Percentiles rank a stretch among this genome's conserved stretches.
These are phyloP conservation scores for Apiotrichum mycotoxinovorans DNA, from an alignment of 1,284 basidiomycete species.

Conservation along the genomic window DNA sequence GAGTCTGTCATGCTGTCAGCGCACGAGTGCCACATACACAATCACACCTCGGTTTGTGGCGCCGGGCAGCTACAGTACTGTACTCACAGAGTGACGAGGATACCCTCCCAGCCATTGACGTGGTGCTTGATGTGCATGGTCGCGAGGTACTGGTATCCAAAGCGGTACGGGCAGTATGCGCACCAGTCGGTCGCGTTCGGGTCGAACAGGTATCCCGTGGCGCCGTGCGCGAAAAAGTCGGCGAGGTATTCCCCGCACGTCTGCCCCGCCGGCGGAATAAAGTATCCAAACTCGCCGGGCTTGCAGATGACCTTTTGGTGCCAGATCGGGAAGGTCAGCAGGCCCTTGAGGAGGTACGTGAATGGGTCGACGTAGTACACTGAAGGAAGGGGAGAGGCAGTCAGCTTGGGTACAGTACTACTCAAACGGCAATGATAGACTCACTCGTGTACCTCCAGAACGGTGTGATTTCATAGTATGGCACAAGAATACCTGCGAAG, in stretches of 20 bases:
- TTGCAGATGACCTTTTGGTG: conserved; percentile 22
- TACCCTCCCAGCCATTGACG: conserved; percentile 18
- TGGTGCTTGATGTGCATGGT: conserved; percentile 21
- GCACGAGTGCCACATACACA: too few relatives aligned
- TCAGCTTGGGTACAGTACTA: neutral
- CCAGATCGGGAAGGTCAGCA: conserved; percentile 19
- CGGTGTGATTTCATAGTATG: conserved; percentile 2
- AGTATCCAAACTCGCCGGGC: conserved; percentile 22
- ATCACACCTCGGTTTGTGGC: too few relatives aligned
- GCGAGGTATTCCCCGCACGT: conserved; percentile 27
- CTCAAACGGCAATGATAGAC: too few relatives aligned
- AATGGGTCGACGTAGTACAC: conserved; percentile 22
- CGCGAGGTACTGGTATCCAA: conserved; percentile 21
- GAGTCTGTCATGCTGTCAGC: conserved; percentile 10
- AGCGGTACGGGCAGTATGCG: conserved; percentile 21
- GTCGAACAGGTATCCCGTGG: conserved; percentile 8
- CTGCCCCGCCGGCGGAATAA: conserved; percentile 27
- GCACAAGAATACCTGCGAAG: conserved; percentile 15
- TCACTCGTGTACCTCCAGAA: conserved; percentile 11
- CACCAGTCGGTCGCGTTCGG: conserved; percentile 16
- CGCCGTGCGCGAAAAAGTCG: neutral
- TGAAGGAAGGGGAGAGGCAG: neutral
- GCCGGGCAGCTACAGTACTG: too few relatives aligned
- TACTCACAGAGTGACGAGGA: conserved; percentile 14
- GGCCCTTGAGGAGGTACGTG: conserved; percentile 19